Evolutionary conservation across 2,329 filamentous ascomycete genomes (phyloP).

Genomic region (Pyrenochaeta sp.): DNA sequence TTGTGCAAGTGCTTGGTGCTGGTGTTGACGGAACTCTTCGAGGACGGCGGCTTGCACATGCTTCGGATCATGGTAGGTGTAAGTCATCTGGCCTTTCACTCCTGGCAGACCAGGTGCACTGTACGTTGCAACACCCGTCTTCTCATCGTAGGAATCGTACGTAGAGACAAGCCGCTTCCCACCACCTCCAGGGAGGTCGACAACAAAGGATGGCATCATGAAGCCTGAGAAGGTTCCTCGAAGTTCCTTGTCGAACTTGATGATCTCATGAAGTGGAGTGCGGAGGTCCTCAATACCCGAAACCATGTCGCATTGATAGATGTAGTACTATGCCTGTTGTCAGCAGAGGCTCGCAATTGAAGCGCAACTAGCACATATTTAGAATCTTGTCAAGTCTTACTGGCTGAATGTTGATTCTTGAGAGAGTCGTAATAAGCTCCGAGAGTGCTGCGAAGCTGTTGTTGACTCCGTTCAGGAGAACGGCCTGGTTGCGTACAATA

Average conservation of each 20-base stretch:
- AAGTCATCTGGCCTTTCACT: conserved; percentile 50
- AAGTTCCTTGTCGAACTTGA: conserved; percentile 65
- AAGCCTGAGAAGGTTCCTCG: conserved; percentile 70
- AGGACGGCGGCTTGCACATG: conserved; percentile 13
- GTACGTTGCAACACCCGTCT: conserved; percentile 64
- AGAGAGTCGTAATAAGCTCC: conserved; percentile 61
- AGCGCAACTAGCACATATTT: neutral
- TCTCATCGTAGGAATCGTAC: conserved; percentile 62
- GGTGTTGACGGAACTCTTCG: conserved; percentile 13
- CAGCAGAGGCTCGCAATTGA: neutral
- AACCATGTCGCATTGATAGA: conserved; percentile 73
- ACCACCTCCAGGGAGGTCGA: conserved; percentile 70
- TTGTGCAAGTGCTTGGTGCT: conserved; percentile 15
- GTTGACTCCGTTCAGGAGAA: conserved; percentile 68
- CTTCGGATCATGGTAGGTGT: conserved; percentile 66
- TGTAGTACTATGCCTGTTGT: conserved; percentile 63
- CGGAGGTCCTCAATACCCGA: conserved; percentile 68
- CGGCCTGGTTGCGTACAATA: conserved; percentile 67
- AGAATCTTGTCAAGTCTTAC: conserved; percentile 47
- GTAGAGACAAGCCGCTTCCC: conserved; percentile 68
- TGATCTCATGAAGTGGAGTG: conserved; percentile 66
- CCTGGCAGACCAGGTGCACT: conserved; percentile 64
- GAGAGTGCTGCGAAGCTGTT: conserved; percentile 64
- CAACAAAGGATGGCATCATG: conserved; percentile 68
- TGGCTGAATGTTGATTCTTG: conserved; percentile 65